Evolutionary conservation across 805 yeast genomes (phyloP).

Genomic region (Ogataea chonburiensis): DNA sequence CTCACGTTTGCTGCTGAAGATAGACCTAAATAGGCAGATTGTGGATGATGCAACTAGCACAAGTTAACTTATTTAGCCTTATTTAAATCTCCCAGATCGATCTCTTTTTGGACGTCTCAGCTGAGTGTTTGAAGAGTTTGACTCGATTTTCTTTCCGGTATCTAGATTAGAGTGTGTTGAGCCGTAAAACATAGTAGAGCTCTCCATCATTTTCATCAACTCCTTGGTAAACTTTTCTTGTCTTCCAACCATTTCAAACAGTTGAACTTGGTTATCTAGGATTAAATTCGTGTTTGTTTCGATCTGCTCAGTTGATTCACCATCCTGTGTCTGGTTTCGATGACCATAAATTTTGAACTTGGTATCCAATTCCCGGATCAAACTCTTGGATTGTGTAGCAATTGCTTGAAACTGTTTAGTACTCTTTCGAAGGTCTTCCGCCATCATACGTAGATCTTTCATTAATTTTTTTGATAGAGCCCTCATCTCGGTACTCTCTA

Average conservation of each 20-base stretch:
- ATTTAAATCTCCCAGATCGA: neutral
- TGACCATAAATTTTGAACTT: conserved; percentile 10
- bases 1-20: conserved; percentile 14
- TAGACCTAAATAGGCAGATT: conserved; percentile 21
- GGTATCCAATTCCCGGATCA: conserved; percentile 13
- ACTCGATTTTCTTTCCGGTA: no score
- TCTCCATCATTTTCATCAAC: conserved; percentile 1
- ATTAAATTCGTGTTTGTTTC: conserved; percentile 14
- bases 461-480: conserved; percentile 27
- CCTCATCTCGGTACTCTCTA: conserved; percentile 46
- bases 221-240: conserved; percentile 4
- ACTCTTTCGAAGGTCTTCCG: conserved; percentile 11
- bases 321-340: neutral
- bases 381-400: conserved; percentile 12
- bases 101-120: neutral
- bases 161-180: no score
- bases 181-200: no score
- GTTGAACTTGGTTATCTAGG: conserved; percentile 12
- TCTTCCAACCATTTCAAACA: conserved; percentile 6
- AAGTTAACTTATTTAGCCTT: no score
- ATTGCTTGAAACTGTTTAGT: conserved; percentile 11
- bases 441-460: conserved; percentile 13
- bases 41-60: no score
- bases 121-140: no score
- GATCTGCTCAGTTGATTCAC: conserved; percentile 3